phyloP scores from a whole-genome alignment of 2,329 filamentous ascomycete genomes.

The Talaromyces pinophilus region DNA sequence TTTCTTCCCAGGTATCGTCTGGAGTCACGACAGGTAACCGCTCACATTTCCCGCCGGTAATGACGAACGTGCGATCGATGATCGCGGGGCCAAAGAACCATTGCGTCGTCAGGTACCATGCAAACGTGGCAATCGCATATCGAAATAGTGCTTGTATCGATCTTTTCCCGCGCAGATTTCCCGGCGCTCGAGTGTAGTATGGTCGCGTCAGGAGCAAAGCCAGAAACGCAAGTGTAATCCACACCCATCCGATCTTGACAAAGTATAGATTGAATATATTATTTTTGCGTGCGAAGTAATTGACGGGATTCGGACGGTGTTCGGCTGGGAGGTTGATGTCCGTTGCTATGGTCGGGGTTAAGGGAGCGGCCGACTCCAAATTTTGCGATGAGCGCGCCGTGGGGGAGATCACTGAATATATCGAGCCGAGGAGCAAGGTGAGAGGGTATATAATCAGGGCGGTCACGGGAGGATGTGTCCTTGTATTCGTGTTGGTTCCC shows the following conservation, averaged over 20 bases:
- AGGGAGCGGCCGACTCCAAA: constrained; percentile 9
- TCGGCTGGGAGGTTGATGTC: constrained; percentile 16
- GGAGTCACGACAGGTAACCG: constrained; percentile 28
- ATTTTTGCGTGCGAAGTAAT: constrained; percentile 90
- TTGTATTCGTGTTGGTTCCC: constrained; percentile 5
- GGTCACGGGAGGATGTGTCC: constrained; percentile 56
- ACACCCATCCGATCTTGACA: constrained; percentile 93
- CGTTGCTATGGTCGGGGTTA: constrained; percentile 18
- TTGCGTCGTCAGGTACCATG: constrained; percentile 88
- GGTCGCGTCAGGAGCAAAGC: constrained; percentile 71
- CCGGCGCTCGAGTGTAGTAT: constrained; percentile 49
- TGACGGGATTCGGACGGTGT: constrained; percentile 32
- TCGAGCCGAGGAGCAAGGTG: constrained; percentile 75
- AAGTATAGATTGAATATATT: constrained; percentile 93
- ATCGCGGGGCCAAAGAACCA: constrained; percentile 94
- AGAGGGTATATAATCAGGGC: constrained; percentile 72
- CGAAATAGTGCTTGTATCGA: constrained; percentile 64
- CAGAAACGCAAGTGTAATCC: constrained; percentile 76
- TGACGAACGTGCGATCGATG: constrained; percentile 85
- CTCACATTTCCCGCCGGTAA: constrained; percentile 84
- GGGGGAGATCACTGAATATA: constrained; percentile 79
- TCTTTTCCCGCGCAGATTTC: constrained; percentile 44
- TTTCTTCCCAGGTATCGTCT: constrained; percentile 36
- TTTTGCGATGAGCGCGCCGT: constrained; percentile 52
- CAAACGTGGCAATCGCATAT: constrained; percentile 70